Evolutionary conservation across 2,329 filamentous ascomycete species (phyloP), one percentile per base, ranked within the genome.

Genomic region (Neopestalotiopsis rosae): DNA sequence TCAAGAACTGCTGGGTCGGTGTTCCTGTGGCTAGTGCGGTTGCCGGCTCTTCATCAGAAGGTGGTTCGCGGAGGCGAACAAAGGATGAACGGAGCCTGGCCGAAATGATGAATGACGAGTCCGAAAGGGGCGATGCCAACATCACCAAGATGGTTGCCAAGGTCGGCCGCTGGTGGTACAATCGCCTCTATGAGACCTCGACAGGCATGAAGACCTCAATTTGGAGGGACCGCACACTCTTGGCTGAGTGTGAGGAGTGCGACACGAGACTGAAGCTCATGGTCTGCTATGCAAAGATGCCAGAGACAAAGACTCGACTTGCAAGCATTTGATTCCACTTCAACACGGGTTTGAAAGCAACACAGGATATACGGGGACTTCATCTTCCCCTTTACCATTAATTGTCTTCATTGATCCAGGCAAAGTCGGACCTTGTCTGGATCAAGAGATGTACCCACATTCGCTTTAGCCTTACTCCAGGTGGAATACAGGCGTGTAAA

Each of bases 81-180:
- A 83, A 80, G 69, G 83, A 89, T 56, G 84, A 88, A 66, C 82
- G 86, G 24, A 88, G 85, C 71, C 83, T 94, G 1, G 89, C 90
- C 1, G 92, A 94, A 75, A 89, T 94, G 81, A 91, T 94, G 80
- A 90, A 87, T 38, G 91, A 94, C 72, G 86, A 90, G 45, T 88
- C 89, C n/a, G 85, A 89, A 0, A 84, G 88, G 14, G 91, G 92
- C 28, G 94, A 97, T 73, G 93, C 94, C 76, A 91, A 90, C 72
- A 97, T 98, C 76, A 94, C 94, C 14, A 95, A 94, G 76, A 97
- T 97, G 86, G 94, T 98, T 28, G 92, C 94, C 17, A 92, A 91
- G 71, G 95, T 98, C 12, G 95, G 94, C 1, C 88, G 96, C 58
- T 98, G 95, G 94, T 99, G 96, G 96, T 98, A 97, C 81, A 93